Percentiles rank a stretch among this genome's conserved stretches.
Conservation (phyloP, 2,329 filamentous ascomycete genomes). For the Fusarium devonianum region DNA sequence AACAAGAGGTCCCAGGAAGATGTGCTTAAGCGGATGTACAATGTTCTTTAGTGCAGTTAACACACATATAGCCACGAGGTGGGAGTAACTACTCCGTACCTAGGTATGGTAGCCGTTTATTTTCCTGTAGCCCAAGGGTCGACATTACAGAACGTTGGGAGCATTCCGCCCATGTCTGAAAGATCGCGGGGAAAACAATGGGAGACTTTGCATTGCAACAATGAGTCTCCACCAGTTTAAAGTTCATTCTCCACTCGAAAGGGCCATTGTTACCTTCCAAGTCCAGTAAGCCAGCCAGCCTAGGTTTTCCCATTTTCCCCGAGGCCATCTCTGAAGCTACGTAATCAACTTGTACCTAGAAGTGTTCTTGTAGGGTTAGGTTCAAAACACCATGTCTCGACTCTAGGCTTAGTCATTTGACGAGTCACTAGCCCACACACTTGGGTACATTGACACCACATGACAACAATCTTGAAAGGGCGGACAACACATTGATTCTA, state of each 20-base stretch:
- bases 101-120: too few relatives aligned
- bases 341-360: too few relatives aligned
- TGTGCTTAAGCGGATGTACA: slow-evolving; percentile 36
- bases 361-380: too few relatives aligned
- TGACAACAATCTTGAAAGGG: neutral
- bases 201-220: neutral
- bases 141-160: neutral
- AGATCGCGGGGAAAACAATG: slow-evolving; percentile 4
- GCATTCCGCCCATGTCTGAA: neutral
- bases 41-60: slow-evolving; percentile 28
- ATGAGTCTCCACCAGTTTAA: slow-evolving; percentile 5
- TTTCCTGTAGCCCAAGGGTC: neutral
- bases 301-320: slow-evolving; percentile 17
- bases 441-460: too few relatives aligned
- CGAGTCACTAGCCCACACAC: too few relatives aligned
- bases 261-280: slow-evolving; percentile 1
- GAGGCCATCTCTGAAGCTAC: slow-evolving; percentile 1
- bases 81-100: slow-evolving; percentile 1
- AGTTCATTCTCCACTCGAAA: slow-evolving; percentile 13
- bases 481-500: neutral
- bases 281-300: neutral
- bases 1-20: slow-evolving; percentile 24
- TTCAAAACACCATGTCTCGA: too few relatives aligned
- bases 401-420: too few relatives aligned
- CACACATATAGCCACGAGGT: slow-evolving; percentile 30